Evolutionary conservation across 495 filamentous ascomycete species (phyloP), one percentile per base, ranked within the genome.

Genomic region (Talaromyces liani): DNA sequence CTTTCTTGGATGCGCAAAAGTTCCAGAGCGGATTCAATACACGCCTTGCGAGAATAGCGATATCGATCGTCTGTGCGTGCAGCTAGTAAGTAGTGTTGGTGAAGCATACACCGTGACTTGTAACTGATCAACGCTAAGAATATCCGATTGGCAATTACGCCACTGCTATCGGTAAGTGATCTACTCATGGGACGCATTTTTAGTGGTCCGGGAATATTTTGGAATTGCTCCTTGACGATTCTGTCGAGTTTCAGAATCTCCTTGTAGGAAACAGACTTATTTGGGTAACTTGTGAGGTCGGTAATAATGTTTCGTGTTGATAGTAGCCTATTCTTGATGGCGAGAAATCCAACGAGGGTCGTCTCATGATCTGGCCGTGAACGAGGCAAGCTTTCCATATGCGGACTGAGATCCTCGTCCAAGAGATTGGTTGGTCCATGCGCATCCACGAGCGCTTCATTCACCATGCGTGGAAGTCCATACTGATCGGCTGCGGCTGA

Each of bases 41-140:
- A 82, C 0, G 67, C 70, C 18, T 65, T 68, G 58, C 77, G 70
- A 24, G 73, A 75, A 61, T 73, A 64, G 0, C 60, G 53, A 66
- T 71, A 79, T 31, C 71, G 68, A 10, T 66, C 63, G 34, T 77
- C 68, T 34, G 65, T 66, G 16, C 72, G 64, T 1, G 69, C 72
- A 8, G 69, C 58, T 10, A 69, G 68, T 8, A 82, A 66, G 63
- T 74, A 79, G 6, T 72, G 69, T 20, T 78, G 70, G 54, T 83
- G 79, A 2, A 83, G 68, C 6, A 82, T 67, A 22, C 73, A 73
- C 18, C 73, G 70, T 9, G 77, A 73, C 62, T 81, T 81, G 10
- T 71, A 70, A 60, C 75, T 76, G 2, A 80, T 64, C 2, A 79
- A 54, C 27, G 77, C 72, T 33, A 82, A 65, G 60, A 78, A 75